These are phyloP conservation scores for Microdochium bolleyi DNA, from an alignment of 2,329 filamentous ascomycete genomes.

Conservation along the genomic window DNA sequence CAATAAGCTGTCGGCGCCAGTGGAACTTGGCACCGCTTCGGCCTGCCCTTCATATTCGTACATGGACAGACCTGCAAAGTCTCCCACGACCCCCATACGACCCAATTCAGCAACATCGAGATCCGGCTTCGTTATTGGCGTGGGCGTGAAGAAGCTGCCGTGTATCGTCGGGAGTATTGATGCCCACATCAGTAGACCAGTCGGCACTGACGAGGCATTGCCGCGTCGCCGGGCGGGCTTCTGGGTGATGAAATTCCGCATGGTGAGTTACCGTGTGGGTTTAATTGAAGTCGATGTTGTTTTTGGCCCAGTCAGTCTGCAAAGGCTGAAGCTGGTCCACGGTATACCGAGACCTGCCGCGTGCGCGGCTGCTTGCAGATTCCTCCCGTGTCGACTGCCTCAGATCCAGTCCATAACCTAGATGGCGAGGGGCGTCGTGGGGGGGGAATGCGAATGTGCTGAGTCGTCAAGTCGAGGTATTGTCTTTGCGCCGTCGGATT, in stretches of 20 bases:
- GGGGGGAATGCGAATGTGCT: not conserved
- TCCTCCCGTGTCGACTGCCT: not conserved
- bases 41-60: constrained; percentile 80
- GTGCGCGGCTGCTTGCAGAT: not conserved
- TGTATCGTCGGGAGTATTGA: not conserved
- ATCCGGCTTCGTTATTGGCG: constrained; percentile 56
- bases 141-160: constrained; percentile 34
- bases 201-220: constrained; percentile 3
- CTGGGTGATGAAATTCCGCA: not conserved
- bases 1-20: constrained; percentile 76
- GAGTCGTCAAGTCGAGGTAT: not conserved
- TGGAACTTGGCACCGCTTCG: constrained; percentile 56
- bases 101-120: constrained; percentile 75
- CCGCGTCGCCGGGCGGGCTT: constrained; percentile 16
- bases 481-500: not conserved
- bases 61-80: constrained; percentile 86
- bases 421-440: no score
- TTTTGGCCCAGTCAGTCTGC: not conserved
- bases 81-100: constrained; percentile 75
- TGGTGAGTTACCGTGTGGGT: not conserved
- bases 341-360: not conserved
- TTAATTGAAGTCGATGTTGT: no score
- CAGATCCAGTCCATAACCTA: not conserved
- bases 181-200: not conserved
- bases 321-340: not conserved